phyloP scores from a whole-genome alignment of 1,284 basidiomycete species.

The Ustilago loliicola region DNA sequence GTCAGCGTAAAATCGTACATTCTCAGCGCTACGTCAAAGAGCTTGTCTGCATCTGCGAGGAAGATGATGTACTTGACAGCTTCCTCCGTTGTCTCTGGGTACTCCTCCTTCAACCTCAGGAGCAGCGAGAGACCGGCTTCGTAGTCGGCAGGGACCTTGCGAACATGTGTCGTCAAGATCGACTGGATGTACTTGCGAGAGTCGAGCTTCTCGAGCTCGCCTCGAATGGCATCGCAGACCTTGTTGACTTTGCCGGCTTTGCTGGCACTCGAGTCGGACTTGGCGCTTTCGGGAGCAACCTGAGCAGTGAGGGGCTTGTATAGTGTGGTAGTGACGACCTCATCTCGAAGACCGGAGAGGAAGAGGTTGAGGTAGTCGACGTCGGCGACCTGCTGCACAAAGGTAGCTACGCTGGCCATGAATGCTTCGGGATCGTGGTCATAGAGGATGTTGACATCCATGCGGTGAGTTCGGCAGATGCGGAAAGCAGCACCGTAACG shows the following conservation, averaged over 20 bases:
- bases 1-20: constrained; percentile 99
- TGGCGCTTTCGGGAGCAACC: background rate
- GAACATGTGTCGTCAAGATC: constrained; percentile 90
- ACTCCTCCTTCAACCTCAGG: constrained; percentile 81
- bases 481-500: constrained; percentile 87
- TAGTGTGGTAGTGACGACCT: constrained; percentile 70
- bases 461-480: constrained; percentile 90
- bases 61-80: constrained; percentile 99
- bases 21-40: constrained; percentile 94
- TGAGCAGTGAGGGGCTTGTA: constrained; percentile 64
- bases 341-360: constrained; percentile 78
- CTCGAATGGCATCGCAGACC: constrained; percentile 84
- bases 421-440: constrained; percentile 82
- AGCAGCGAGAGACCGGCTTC: constrained; percentile 85
- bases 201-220: constrained; percentile 79
- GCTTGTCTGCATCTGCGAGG: constrained; percentile 89
- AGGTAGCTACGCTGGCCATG: constrained; percentile 73
- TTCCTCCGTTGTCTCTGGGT: constrained; percentile 84
- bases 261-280: constrained; percentile 57
- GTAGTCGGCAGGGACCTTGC: constrained; percentile 91
- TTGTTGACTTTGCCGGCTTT: constrained; percentile 75
- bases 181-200: constrained; percentile 87
- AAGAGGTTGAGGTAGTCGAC: constrained; percentile 95
- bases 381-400: constrained; percentile 87
- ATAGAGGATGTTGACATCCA: constrained; percentile 89